Evolutionary conservation across 805 yeast species (phyloP).

Genomic region (Ogataea haglerorum): DNA sequence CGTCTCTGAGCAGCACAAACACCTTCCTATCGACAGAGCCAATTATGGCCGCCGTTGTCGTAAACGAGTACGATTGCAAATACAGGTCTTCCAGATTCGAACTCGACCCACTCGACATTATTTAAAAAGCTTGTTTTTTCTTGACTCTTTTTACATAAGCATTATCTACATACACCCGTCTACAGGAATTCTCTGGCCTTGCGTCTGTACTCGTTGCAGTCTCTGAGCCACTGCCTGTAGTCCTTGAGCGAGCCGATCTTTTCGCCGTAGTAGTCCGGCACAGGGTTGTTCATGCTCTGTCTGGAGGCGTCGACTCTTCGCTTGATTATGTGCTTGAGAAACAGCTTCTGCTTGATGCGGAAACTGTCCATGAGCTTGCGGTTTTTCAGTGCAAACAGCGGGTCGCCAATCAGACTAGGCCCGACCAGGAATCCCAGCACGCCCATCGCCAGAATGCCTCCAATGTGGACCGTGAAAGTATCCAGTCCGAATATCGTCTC

Average conservation of each 20-base stretch:
- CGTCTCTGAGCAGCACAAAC: constrained; percentile 84
- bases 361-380: constrained; percentile 44
- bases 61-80: constrained; percentile 76
- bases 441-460: constrained; percentile 69
- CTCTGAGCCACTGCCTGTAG: constrained; percentile 95
- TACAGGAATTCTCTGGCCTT: constrained; percentile 72
- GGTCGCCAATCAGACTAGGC: constrained; percentile 69
- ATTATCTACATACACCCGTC: constrained; percentile 12
- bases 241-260: constrained; percentile 81
- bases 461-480: constrained; percentile 76
- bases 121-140: constrained; percentile 5
- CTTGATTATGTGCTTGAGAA: constrained; percentile 66
- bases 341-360: constrained; percentile 63
- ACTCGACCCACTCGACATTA: constrained; percentile 20
- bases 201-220: constrained; percentile 85
- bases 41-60: constrained; percentile 86
- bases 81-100: constrained; percentile 48
- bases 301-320: constrained; percentile 91
- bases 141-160: constrained; percentile 4
- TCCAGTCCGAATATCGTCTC: constrained; percentile 88
- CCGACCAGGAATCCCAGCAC: constrained; percentile 79
- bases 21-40: constrained; percentile 80
- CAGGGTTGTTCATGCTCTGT: constrained; percentile 89
- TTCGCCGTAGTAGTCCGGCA: constrained; percentile 98
- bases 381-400: constrained; percentile 58